Base-by-base conservation (phyloP, 306 rosid species). In the Alnus rubra region DNA sequence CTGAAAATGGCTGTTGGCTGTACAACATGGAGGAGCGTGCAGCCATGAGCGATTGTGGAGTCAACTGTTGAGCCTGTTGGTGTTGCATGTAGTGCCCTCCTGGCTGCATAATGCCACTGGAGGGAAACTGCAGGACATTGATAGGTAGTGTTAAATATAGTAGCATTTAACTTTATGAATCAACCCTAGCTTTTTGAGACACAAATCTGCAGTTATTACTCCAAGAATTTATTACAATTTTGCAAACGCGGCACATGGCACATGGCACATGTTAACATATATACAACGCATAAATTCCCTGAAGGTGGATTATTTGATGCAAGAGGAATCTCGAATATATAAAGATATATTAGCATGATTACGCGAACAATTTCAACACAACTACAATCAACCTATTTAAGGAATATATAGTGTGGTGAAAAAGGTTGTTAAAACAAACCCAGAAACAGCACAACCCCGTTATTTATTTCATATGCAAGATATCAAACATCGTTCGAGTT, bases 61-160 rank as follows among this genome's bases (percentile, higher is more conserved):
- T 82, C 94, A 95, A 91, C 84, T 90, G 98, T 79, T 89, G 98
- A 13, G 89, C 88, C 69, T 90, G 94, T 39, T 89, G 97, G 60
- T 88, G 93, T 86, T 93, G 99, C 94, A 91, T 83, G 91, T 95
- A 95, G 73, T 91, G 97, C 5, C 85, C 90, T 88, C 96, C 98
- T 19, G 90, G 90, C 76, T 90, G 98, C 93, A 95, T 88, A 4
- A 91, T 81, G 56, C 98, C 92, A 72, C 93, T 76, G 0, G 89
- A 47, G 62, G 97, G 85, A 73, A 91, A 95, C 99, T 95, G 89
- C 78, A 78, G 0, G 53, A 37, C 63, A 54, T 51, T 8, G 16
- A 53, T 68, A 71, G 13, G 54, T 78, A 9, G 2, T 15, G 28
- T 67, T 9, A 67, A 37, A 67, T 42, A 42, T 16, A 67, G 48